Percentiles rank a stretch among this genome's conserved stretches.
phyloP scores from a whole-genome alignment of 495 filamentous ascomycete species.

The Penicillium lividum region DNA sequence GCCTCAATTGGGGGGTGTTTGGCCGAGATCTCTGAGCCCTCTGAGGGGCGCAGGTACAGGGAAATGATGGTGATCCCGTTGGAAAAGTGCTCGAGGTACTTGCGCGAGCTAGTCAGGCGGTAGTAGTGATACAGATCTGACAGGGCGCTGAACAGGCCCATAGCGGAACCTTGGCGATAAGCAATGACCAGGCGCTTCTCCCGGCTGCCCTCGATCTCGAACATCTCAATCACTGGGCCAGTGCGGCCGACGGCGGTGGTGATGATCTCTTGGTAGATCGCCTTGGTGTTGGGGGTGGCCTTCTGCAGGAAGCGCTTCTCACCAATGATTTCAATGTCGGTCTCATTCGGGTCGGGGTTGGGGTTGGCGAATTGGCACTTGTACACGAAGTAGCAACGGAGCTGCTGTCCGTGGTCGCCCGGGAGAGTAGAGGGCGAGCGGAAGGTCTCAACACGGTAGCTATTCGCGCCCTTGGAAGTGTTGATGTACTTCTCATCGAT shows the following conservation, averaged over 20 bases:
- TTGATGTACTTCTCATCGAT: conserved; percentile 96
- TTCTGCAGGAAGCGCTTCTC: conserved; percentile 95
- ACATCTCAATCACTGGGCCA: conserved; percentile 96
- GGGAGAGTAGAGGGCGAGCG: conserved; percentile 74
- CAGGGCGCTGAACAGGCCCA: conserved; percentile 91
- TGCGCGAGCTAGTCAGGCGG: conserved; percentile 90
- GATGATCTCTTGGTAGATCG: conserved; percentile 91
- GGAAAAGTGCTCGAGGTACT: conserved; percentile 98
- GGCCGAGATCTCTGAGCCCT: conserved; percentile 47
- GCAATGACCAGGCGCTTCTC: conserved; percentile 94
- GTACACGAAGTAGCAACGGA: conserved; percentile 98
- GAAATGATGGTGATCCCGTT: conserved; percentile 97
- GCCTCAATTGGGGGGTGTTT: conserved; percentile 80
- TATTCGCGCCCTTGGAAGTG: conserved; percentile 59
- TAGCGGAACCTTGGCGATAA: conserved; percentile 87
- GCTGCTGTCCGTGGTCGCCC: conserved; percentile 70
- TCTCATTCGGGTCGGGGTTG: conserved; percentile 70
- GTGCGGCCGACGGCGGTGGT: conserved; percentile 76
- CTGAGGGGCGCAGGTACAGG: conserved; percentile 78
- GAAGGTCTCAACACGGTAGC: conserved; percentile 95
- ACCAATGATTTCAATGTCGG: conserved; percentile 84
- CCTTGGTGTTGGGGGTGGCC: conserved; percentile 91
- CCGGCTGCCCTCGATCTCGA: conserved; percentile 84
- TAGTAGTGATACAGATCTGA: conserved; percentile 99
- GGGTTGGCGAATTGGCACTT: conserved; percentile 88